phyloP scores from a whole-genome alignment of 2,329 filamentous ascomycete species.

The Aphanoascus verrucosus region DNA sequence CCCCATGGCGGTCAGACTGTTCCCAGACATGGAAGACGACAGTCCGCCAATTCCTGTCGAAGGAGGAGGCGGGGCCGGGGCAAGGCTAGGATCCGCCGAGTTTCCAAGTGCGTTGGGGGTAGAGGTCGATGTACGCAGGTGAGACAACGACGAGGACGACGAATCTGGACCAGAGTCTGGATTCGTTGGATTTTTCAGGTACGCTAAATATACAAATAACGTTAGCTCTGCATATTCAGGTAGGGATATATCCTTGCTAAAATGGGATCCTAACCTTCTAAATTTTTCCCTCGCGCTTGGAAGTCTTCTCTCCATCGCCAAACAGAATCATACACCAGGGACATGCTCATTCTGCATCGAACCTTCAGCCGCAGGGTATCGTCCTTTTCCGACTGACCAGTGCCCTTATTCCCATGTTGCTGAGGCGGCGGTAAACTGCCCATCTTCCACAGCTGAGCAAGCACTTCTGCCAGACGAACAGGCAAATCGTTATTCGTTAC shows the following conservation, averaged over 20 bases:
- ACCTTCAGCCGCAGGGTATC: conserved; percentile 51
- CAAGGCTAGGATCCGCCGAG: conserved; percentile 34
- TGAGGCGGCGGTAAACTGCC: conserved; percentile 25
- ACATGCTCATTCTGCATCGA: conserved; percentile 57
- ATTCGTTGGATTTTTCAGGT: conserved; percentile 76
- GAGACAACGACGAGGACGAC: conserved; percentile 50
- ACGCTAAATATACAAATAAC: conserved; percentile 35
- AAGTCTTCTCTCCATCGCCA: conserved; percentile 58
- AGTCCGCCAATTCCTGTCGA: conserved; percentile 24
- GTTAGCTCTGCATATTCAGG: conserved; percentile 22
- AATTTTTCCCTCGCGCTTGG: conserved; percentile 58
- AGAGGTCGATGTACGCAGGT: conserved; percentile 28
- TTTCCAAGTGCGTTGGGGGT: conserved; percentile 24
- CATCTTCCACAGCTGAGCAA: conserved; percentile 55
- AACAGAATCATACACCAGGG: conserved; percentile 55
- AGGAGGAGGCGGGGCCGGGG: conserved; percentile 29
- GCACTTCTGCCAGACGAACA: conserved; percentile 53
- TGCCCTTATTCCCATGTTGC: conserved; percentile 1
- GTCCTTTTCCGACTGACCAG: conserved; percentile 27
- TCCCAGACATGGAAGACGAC: conserved; percentile 15
- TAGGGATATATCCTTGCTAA: not conserved
- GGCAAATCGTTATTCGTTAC: conserved; percentile 54
- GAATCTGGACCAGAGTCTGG: conserved; percentile 68
- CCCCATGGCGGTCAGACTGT: conserved; percentile 16
- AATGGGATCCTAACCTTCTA: conserved; percentile 54